Base-by-base conservation (phyloP, 164 flowering plant species). In the Nymphaea thermarum region DNA sequence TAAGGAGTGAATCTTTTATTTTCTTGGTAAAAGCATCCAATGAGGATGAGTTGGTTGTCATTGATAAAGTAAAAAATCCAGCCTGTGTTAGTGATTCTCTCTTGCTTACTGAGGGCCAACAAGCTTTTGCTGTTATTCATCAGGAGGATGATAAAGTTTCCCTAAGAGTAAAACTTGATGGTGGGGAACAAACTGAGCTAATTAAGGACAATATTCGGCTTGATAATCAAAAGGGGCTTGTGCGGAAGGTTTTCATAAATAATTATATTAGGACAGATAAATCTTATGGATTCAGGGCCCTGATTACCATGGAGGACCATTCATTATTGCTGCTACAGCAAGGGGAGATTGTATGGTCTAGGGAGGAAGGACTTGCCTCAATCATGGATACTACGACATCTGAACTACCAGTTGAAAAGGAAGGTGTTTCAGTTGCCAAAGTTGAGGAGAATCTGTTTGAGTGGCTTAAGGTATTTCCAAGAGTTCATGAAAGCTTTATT, bases 311-410 rank as follows among this genome's bases (percentile, higher is more conserved):
- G 98, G 97, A 92, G 77, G 98, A 95, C 79, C 90, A 95, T 77
- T 92, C 99, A 14, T 78, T 88, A 43, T 69, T 87, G 68, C 77
- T 95, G 70, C 64, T 92, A 60, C 99, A 95, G 70, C 98, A 95
- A 77, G 98, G 99, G 71, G 88, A 77, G 68, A 82, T 90, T 82
- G 98, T 95, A 25, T 95, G 99, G 99, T 81, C 82, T 67, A 83
- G 98, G 78, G 99, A 95, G 73, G 99, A 95, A 77, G 93, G 96
- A 44, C 90, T 95, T 71, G 98, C 96, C 66, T 95, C 98, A 44
- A 76, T 95, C 72, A 70, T 87, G 63, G 96, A 86, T 79, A 88
- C 85, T 51, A 84, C 87, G 60, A 84, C 98, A 71, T 85, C 94
- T 44, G 98, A 94, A 75, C 84, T 94, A 62, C 96, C 99, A 7